Base-by-base conservation (phyloP, 257 asterid genomes). In the Coffea eugenioides region DNA sequence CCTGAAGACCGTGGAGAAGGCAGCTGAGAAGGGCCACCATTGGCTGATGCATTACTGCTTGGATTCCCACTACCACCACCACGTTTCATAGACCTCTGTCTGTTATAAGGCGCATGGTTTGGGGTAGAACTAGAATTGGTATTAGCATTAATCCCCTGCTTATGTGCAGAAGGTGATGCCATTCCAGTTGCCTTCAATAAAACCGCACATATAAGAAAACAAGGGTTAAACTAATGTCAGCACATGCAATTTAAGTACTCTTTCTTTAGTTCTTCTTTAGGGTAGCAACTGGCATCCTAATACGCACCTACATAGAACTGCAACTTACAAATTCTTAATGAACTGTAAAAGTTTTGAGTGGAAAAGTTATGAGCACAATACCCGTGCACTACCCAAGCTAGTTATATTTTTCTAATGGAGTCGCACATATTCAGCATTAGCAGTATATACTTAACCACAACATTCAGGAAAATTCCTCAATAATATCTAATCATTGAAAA, bases 71-170 rank as follows among this genome's bases (percentile, higher is more conserved):
- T 89, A 80, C 84, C 86, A 15, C 89, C 90, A 80, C 84, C 86
- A 15, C 86, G 92, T 77, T 88, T 92, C 81, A 87, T 67, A 43
- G 92, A 88, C 80, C 80, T 91, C 69, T 85, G 94, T 67, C 95
- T 93, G 64, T 86, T 80, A 46, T 82, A 85, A 15, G 74, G 83
- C 1, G 69, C 81, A 82, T 89, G 86, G 81, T 85, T 87, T 34
- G 83, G 73, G 45, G 79, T 65, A 81, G 90, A 82, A 85, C 64
- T 89, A 78, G 89, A 82, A 62, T 71, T 81, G 9, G 84, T 70
- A 54, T 84, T 81, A 73, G 74, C 83, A 51, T 70, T 56, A 64
- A 27, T 68, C 48, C 77, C 92, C 64, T 90, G 93, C 82, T 85
- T 88, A 41, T 80, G 85, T 16, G 88, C 80, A 87, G 91, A 75